Evolutionary conservation across 1,139 yeast species (phyloP).

Genomic region (Magnusiomyces starmeri): DNA sequence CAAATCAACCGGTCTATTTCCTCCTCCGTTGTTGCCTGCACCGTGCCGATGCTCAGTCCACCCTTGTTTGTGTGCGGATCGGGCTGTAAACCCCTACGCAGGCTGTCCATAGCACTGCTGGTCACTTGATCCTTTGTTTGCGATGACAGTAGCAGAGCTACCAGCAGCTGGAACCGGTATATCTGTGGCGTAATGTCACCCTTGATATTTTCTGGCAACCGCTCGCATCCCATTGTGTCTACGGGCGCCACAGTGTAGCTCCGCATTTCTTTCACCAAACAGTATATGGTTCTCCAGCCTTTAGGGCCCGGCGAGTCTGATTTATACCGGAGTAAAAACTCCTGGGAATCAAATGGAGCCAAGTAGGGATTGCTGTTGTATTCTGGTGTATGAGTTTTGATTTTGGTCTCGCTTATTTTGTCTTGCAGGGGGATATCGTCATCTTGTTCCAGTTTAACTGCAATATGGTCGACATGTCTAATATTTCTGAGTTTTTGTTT

Average conservation of each 20-base stretch:
- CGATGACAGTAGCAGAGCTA: slow-evolving; percentile 80
- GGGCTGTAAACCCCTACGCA: slow-evolving; percentile 39
- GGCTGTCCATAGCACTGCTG: slow-evolving; percentile 57
- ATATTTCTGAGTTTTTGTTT: too few relatives aligned
- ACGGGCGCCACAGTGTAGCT: slow-evolving; percentile 65
- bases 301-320: slow-evolving; percentile 17
- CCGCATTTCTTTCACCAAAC: slow-evolving; percentile 60
- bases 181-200: slow-evolving; percentile 28
- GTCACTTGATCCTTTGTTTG: slow-evolving; percentile 91
- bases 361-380: slow-evolving; percentile 9
- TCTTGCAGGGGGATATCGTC: too few relatives aligned
- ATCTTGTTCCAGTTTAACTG: too few relatives aligned
- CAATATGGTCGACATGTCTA: too few relatives aligned
- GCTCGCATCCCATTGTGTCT: slow-evolving; percentile 82
- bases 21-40: slow-evolving; percentile 46
- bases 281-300: slow-evolving; percentile 43
- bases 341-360: slow-evolving; percentile 9
- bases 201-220: slow-evolving; percentile 44
- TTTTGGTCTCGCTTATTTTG: too few relatives aligned
- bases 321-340: slow-evolving; percentile 7
- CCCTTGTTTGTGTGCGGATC: not conserved
- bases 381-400: too few relatives aligned
- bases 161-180: slow-evolving; percentile 65
- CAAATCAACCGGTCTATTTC: slow-evolving; percentile 59
- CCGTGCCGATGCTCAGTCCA: slow-evolving; percentile 32